Base-by-base conservation (phyloP, 345 rosid genomes). In the Brassica incana region DNA sequence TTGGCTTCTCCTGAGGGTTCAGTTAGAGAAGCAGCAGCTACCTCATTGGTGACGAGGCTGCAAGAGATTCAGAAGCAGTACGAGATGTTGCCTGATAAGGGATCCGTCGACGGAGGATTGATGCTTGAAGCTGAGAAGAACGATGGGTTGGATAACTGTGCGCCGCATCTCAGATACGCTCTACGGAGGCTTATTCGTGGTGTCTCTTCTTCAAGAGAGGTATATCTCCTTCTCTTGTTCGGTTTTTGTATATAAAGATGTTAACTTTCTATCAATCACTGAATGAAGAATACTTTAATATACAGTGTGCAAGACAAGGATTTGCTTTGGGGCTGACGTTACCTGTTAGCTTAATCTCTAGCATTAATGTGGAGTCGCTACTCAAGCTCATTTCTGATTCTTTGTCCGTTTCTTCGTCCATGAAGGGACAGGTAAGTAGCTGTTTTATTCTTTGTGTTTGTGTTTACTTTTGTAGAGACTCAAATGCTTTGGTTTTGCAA, bases 171-270 rank as follows among this genome's bases (percentile, higher is more conserved):
- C 48, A 86, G 97, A 82, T 93, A 95, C 72, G 95, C 98, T 58
- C 69, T 93, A 5, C 90, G 97, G 5, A 90, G 99, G 83, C 93
- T 95, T 32, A 85, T 95, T 54, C 96, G 95, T 2, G 99, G 99
- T 10, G 92, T 88, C 84, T 95, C 98, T 62, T 95, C 99, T 1
- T 90, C 99, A 2, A 88, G 98, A 82, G 97, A 93, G 97, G 99
- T 93, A 78, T 73, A 73, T 69, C 84, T 43, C n/a, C 5, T 12
- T 67, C 63, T 67, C 69, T 73, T 12, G 3, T 40, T 58, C 50
- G 1, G 3, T 59, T 56, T 9, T 11, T 5, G 0, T 75, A 38
- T 65, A 32, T 8, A 76, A 29, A 54, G 20, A 30, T 54, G 7
- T 60, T 0, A 27, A 5, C 61, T 48, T 61, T 43, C 56, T 30